Evolutionary conservation across 1,284 basidiomycete genomes (phyloP).

Genomic region (Leccinum subrobustum): DNA sequence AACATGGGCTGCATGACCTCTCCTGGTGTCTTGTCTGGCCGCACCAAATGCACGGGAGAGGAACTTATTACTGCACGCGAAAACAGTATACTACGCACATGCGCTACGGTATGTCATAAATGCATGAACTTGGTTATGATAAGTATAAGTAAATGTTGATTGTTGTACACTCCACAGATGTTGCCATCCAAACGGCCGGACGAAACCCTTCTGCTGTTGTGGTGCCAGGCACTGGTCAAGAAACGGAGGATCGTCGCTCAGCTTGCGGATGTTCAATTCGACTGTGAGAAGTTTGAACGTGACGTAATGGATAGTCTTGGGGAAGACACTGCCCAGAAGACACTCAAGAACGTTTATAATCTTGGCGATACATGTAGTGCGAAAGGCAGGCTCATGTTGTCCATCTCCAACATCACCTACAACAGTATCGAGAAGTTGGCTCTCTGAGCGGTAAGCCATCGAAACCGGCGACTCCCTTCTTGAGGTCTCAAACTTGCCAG

Average conservation of each 20-base stretch:
- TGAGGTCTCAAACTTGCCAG: too few species aligned
- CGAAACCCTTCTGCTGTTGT: not conserved
- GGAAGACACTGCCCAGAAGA: conserved; percentile 16
- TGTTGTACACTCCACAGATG: not conserved
- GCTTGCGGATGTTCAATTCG: conserved; percentile 3
- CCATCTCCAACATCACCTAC: not conserved
- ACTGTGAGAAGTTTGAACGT: conserved; percentile 1
- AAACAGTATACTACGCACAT: not conserved
- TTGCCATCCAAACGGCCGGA: not conserved
- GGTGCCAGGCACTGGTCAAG: not conserved
- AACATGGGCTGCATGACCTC: not conserved
- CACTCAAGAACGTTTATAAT: conserved; percentile 31
- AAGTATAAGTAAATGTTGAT: not conserved
- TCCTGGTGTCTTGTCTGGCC: not conserved
- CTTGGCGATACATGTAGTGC: not conserved
- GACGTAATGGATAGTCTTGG: not conserved
- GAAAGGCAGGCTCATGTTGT: not conserved
- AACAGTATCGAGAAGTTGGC: not conserved
- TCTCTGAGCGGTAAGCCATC: not conserved
- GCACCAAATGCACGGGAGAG: not conserved
- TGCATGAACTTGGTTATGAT: not conserved
- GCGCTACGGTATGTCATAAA: not conserved
- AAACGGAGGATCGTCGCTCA: not conserved
- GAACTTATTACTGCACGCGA: not conserved
- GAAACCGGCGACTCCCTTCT: not conserved